These are phyloP conservation scores for Penicillium coffeae DNA, from an alignment of 495 filamentous ascomycete species.

Conservation along the genomic window DNA sequence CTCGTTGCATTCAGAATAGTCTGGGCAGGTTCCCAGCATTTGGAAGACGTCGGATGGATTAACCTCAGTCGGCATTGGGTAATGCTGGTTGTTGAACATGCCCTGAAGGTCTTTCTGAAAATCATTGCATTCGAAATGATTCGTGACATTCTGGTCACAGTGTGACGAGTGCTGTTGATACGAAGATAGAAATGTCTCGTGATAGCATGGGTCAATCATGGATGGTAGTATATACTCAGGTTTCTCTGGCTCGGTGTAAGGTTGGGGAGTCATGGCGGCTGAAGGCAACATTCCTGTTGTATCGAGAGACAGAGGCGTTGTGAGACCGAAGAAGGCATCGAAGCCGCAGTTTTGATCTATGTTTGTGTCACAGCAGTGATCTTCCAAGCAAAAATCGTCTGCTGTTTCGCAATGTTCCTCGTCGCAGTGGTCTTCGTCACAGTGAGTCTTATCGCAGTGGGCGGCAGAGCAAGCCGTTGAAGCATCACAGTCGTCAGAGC, in stretches of 20 bases:
- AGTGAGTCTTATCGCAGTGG: conserved; percentile 32
- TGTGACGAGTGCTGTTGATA: conserved; percentile 31
- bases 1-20: conserved; percentile 29
- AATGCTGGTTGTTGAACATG: conserved; percentile 20
- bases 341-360: conserved; percentile 27
- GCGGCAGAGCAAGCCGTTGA: conserved; percentile 37
- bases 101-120: conserved; percentile 29
- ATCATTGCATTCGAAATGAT: conserved; percentile 34
- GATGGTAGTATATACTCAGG: conserved; percentile 15
- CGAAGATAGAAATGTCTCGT: conserved; percentile 22
- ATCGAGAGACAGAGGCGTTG: conserved; percentile 29
- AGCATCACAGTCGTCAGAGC: conserved; percentile 43
- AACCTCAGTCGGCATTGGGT: conserved; percentile 27
- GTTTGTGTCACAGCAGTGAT: conserved; percentile 33
- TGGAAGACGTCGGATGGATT: conserved; percentile 42
- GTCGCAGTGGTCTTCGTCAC: conserved; percentile 30
- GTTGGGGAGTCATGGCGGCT: conserved; percentile 13
- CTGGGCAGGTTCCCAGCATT: conserved; percentile 39
- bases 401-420: conserved; percentile 25
- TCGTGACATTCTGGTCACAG: conserved; percentile 31
- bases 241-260: conserved; percentile 21
- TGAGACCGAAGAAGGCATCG: conserved; percentile 35
- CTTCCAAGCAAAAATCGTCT: conserved; percentile 40
- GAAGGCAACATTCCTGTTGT: conserved; percentile 26
- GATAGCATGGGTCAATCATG: conserved; percentile 17